These are phyloP conservation scores for Wickerhamomyces kurtzmanii DNA, from an alignment of 805 yeast genomes.

Conservation along the genomic window DNA sequence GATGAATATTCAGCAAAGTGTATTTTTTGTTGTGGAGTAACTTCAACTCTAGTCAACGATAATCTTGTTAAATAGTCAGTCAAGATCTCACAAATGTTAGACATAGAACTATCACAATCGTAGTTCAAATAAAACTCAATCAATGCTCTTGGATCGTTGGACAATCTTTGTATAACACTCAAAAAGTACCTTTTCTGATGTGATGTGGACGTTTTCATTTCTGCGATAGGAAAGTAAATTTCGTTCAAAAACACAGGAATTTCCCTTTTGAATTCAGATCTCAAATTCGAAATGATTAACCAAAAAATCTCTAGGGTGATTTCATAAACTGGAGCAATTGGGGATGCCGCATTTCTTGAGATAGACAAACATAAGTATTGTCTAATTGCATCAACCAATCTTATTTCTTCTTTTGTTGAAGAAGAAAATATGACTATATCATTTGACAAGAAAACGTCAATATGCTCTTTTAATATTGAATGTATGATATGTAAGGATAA, in stretches of 20 bases:
- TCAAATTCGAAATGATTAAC: slow-evolving; percentile 72
- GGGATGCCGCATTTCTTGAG: slow-evolving; percentile 88
- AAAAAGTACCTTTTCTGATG: slow-evolving; percentile 89
- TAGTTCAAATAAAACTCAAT: slow-evolving; percentile 92
- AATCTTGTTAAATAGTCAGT: slow-evolving; percentile 63
- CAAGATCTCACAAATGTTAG: slow-evolving; percentile 78
- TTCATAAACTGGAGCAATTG: slow-evolving; percentile 86
- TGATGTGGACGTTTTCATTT: slow-evolving; percentile 80
- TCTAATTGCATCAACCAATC: slow-evolving; percentile 70
- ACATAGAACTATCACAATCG: slow-evolving; percentile 78
- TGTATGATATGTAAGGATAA: slow-evolving; percentile 83
- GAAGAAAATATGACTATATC: slow-evolving; percentile 41
- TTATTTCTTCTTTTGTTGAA: slow-evolving; percentile 42
- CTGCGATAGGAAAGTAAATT: slow-evolving; percentile 89
- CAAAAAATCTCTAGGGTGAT: slow-evolving; percentile 89
- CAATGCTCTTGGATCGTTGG: slow-evolving; percentile 82
- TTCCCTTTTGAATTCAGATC: slow-evolving; percentile 85
- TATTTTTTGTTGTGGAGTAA: slow-evolving; percentile 57
- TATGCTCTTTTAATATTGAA: slow-evolving; percentile 75
- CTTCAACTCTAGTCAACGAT: slow-evolving; percentile 63
- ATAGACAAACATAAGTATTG: slow-evolving; percentile 77
- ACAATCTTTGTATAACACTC: slow-evolving; percentile 68
- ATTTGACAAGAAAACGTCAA: slow-evolving; percentile 64
- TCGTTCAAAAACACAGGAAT: slow-evolving; percentile 91
- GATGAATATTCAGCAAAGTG: slow-evolving; percentile 41